Base-by-base conservation (phyloP, 495 filamentous ascomycete genomes). In the Daldinia grandis region DNA sequence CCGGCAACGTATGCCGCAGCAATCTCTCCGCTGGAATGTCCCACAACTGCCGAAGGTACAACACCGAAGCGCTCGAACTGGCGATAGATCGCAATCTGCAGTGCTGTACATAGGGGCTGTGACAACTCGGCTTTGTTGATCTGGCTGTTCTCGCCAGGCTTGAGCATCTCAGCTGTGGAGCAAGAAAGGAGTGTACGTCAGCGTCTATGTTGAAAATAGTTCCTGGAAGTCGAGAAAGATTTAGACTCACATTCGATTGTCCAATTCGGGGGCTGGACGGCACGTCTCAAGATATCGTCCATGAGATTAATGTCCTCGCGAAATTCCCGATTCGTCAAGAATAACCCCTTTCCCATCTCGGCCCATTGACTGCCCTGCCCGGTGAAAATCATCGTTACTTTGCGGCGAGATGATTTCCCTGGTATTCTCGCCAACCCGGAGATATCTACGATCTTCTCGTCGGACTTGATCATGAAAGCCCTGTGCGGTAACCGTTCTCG, bases 1-100 rank as follows among this genome's bases (percentile, higher is more conserved):
- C 76, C 76, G 2, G 77, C 76, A 2, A 72, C 74, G 57, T 80
- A 76, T 24, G 80, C 80, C 0, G 80, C 80, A 1, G 76, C 80
- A 69, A 90, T 90, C 69, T 90, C 88, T 2, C 88, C 88, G 66
- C 83, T 86, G 0, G 87, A 90, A 67, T 91, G 88, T 2, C 88
- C 87, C 1, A 88, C 78, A 0, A 87, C 85, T 25, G 79, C 80
- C 21, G 60, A 49, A 1, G 86, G 84, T 5, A 54, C 42, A 6
- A 90, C 76, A 21, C 79, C 80, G 76, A 84, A 85, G 24, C 72
- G 76, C 9, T 60, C 58, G 1, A 90, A 72, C 4, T 89, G 67
- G 5, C 85, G 80, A 0, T 87, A 82, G 15, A 91, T 64, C 1
- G 80, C 81, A n/a, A 87, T 71, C 59, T 87, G 84, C 0, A 87